Percentiles rank a stretch among this genome's conserved stretches.
Conservation (phyloP, 345 rosid genomes). For the Ceriops tagal region DNA sequence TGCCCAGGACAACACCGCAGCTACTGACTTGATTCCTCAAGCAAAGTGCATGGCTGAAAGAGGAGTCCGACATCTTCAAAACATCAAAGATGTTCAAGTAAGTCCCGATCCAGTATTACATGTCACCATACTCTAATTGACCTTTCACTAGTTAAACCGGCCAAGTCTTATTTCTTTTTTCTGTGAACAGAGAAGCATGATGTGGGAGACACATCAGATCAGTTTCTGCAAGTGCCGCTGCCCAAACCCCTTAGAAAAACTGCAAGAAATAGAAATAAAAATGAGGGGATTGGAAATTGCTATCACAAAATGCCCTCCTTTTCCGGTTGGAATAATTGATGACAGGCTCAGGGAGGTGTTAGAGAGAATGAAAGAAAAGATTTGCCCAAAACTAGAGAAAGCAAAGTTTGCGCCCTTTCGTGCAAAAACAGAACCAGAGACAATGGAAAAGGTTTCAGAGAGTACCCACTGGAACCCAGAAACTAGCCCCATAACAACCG, state of each 20-base stretch:
- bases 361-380: slow-evolving; percentile 25
- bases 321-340: slow-evolving; percentile 41
- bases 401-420: slow-evolving; percentile 23
- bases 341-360: slow-evolving; percentile 31
- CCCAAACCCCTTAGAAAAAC: slow-evolving; percentile 26
- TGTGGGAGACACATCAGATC: slow-evolving; percentile 59
- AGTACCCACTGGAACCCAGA: slow-evolving; percentile 21
- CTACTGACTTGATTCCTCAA: slow-evolving; percentile 37
- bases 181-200: slow-evolving; percentile 43
- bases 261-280: slow-evolving; percentile 42
- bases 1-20: slow-evolving; percentile 43
- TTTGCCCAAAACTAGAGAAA: slow-evolving; percentile 34
- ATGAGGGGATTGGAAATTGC: slow-evolving; percentile 59
- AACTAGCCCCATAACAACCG: slow-evolving; percentile 24
- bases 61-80: slow-evolving; percentile 42
- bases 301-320: slow-evolving; percentile 40
- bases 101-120: not conserved
- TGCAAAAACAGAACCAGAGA: slow-evolving; percentile 33
- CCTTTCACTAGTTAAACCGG: not conserved
- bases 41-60: slow-evolving; percentile 34
- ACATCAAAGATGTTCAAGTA: slow-evolving; percentile 47
- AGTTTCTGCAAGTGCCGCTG: slow-evolving; percentile 28
- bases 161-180: not conserved
- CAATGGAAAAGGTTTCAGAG: slow-evolving; percentile 14
- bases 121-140: not conserved